Base-by-base conservation (phyloP, 2,329 filamentous ascomycete genomes). In the Amauroascus niger region DNA sequence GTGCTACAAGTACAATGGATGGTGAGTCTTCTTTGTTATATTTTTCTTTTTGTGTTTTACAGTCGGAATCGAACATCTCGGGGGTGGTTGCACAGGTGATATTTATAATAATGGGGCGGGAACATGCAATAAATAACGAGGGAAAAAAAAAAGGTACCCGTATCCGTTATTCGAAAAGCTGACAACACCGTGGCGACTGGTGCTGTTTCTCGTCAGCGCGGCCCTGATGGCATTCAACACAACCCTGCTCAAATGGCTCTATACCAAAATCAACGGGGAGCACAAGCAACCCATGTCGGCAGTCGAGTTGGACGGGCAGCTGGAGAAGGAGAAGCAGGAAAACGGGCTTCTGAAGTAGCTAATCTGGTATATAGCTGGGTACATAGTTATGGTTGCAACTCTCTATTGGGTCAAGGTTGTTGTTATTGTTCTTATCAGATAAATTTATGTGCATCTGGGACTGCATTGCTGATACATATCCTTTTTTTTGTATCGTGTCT, bases 111-210 rank as follows among this genome's bases (percentile, higher is more conserved):
- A n/a, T n/a, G n/a, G n/a, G n/a, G n/a, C n/a, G n/a, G n/a, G n/a
- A n/a, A n/a, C n/a, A n/a, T n/a, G n/a, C n/a, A n/a, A n/a, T n/a
- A n/a, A n/a, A n/a, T n/a, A n/a, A n/a, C n/a, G 35, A 8, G 20
- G 4, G 6, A 11, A 22, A 18, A 20, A 3, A 48, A 37, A 68
- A 61, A 86, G 83, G 75, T 94, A 95, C 61, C 88, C 89, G 0
- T 95, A 96, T 67, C 89, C 90, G 1, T 77, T 95, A 24, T 91
- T 96, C 59, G 82, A 76, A 7, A 66, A 86, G 43, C 71, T 94
- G 40, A 77, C 75, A 48, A 85, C 81, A 0, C 65, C 72, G 47
- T 83, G 88, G 63, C 79, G 90, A 18, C 72, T 82, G 7, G 70
- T 79, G 0, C 73, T 95, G 8, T 95, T 94, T 61, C 76, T 75